Percentiles rank a stretch among this genome's conserved stretches.
Conservation (phyloP, 2,329 filamentous ascomycete genomes). For the Trichoderma aggressivum region DNA sequence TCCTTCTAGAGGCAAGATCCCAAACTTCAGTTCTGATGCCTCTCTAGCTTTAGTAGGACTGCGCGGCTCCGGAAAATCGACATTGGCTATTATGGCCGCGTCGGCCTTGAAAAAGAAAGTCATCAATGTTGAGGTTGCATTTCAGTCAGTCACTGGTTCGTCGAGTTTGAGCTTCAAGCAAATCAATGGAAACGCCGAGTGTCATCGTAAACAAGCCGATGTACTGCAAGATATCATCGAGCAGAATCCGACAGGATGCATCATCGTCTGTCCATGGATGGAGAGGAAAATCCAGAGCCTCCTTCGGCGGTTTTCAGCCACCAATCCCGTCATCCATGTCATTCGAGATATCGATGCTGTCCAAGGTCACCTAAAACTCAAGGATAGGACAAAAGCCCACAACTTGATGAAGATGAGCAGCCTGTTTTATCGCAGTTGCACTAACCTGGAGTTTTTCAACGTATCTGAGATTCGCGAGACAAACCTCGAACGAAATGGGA, state of each 20-base stretch:
- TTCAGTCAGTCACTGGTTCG: neutral
- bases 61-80: slow-evolving; percentile 10
- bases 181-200: neutral
- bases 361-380: neutral
- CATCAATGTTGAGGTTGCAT: slow-evolving; percentile 3
- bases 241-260: slow-evolving; percentile 3
- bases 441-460: slow-evolving; percentile 10
- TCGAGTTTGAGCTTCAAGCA: slow-evolving; percentile 8
- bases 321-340: slow-evolving; percentile 4
- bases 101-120: slow-evolving; percentile 10
- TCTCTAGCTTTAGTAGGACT: slow-evolving; percentile 1
- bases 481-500: neutral
- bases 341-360: slow-evolving; percentile 1
- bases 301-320: slow-evolving; percentile 1
- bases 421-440: slow-evolving; percentile 9
- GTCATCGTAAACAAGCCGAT: neutral
- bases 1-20: neutral
- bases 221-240: neutral
- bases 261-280: slow-evolving; percentile 14
- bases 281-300: slow-evolving; percentile 8
- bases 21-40: slow-evolving; percentile 4
- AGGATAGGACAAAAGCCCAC: neutral
- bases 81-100: slow-evolving; percentile 10
- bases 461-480: neutral
- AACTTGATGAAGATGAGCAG: slow-evolving; percentile 13